Conservation (phyloP, 1,284 basidiomycete genomes). For the Cutaneotrichosporon sp. region DNA sequence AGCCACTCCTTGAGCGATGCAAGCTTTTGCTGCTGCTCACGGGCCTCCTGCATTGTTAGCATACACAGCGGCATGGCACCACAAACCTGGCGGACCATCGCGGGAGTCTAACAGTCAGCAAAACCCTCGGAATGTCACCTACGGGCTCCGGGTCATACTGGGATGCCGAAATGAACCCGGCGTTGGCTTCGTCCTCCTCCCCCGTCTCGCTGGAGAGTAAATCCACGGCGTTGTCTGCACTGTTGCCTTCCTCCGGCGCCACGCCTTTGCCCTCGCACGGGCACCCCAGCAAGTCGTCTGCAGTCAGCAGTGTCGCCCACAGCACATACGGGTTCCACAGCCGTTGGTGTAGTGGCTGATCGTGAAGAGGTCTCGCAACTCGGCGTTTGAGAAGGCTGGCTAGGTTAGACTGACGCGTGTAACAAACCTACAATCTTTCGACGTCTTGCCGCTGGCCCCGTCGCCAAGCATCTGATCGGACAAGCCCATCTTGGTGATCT, state of each 20-base stretch:
- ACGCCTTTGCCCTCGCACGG: constrained; percentile 50
- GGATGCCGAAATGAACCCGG: constrained; percentile 67
- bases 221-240: too few relatives aligned
- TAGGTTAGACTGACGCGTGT: constrained; percentile 51
- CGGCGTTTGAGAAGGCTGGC: constrained; percentile 74
- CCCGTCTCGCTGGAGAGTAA: too few relatives aligned
- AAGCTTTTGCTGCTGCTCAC: constrained; percentile 62
- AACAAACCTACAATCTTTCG: constrained; percentile 69
- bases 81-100: constrained; percentile 50
- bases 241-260: not conserved
- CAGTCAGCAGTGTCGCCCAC: not conserved
- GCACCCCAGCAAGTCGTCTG: constrained; percentile 65
- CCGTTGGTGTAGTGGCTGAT: constrained; percentile 66
- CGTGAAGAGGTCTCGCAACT: constrained; percentile 88
- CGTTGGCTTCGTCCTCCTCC: constrained; percentile 36
- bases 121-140: constrained; percentile 17
- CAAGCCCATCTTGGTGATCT: constrained; percentile 91
- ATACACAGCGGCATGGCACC: too few relatives aligned
- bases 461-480: constrained; percentile 53
- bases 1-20: constrained; percentile 81
- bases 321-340: constrained; percentile 70
- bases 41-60: not conserved
- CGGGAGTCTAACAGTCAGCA: constrained; percentile 25
- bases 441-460: constrained; percentile 23
- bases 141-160: constrained; percentile 50